phyloP scores from a whole-genome alignment of 768 basidiomycete genomes.

The Kwoniella shandongensis region DNA sequence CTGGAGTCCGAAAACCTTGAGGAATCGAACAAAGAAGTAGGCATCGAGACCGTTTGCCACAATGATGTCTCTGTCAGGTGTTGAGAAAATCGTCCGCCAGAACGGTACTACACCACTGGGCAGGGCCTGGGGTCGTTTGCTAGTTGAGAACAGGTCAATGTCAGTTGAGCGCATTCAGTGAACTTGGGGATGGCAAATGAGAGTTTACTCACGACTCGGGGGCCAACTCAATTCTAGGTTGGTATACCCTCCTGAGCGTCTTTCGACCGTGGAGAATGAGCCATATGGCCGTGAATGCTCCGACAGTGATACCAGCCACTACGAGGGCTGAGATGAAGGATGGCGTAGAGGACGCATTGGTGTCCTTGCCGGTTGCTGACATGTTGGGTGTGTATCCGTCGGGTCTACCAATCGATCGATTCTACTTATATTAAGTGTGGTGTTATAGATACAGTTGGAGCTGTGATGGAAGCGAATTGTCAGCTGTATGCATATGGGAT shows the following conservation, averaged over 20 bases:
- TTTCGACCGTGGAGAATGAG: constrained; percentile 33
- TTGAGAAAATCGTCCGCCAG: constrained; percentile 43
- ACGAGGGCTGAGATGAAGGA: constrained; percentile 48
- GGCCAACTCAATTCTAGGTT: constrained; percentile 42
- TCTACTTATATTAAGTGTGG: no score
- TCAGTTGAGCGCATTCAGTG: background rate
- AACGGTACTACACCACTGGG: constrained; percentile 36
- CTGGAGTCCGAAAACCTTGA: constrained; percentile 52
- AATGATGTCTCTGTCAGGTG: constrained; percentile 43
- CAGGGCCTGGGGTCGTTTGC: constrained; percentile 42
- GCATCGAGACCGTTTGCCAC: constrained; percentile 52
- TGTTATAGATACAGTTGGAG: no score
- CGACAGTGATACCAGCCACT: constrained; percentile 37
- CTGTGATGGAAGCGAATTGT: no score
- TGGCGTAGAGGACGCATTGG: constrained; percentile 35
- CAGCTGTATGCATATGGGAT: no score
- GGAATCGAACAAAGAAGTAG: constrained; percentile 52
- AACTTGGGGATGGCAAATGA: background rate
- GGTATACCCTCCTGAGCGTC: constrained; percentile 40
- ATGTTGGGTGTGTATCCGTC: constrained; percentile 17
- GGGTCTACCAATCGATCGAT: no score
- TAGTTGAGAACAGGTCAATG: background rate
- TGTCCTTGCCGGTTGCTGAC: constrained; percentile 48
- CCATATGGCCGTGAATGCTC: constrained; percentile 36
- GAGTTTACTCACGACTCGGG: constrained; percentile 36